phyloP scores from a whole-genome alignment of 2,329 filamentous ascomycete species.

The Plectosphaerella sp. region DNA sequence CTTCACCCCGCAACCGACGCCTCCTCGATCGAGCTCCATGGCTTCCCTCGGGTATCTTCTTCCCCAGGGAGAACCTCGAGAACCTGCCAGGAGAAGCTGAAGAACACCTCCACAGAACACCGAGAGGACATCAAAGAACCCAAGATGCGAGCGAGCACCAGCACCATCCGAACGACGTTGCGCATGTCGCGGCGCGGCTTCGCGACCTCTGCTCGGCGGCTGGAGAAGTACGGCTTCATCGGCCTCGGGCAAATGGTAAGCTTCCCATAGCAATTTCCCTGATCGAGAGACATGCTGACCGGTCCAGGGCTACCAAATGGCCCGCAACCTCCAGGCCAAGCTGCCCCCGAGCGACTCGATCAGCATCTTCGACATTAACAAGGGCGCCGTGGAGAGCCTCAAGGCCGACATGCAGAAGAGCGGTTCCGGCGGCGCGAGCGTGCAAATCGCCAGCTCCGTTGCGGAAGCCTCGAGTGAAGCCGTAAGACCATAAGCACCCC shows the following conservation, averaged over 20 bases:
- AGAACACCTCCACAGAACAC: not conserved
- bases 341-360: slow-evolving; percentile 46
- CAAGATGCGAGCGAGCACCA: not conserved
- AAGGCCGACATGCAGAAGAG: slow-evolving; percentile 40
- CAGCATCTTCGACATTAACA: slow-evolving; percentile 54
- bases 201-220: slow-evolving; percentile 38
- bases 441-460: slow-evolving; percentile 39
- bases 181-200: slow-evolving; percentile 42
- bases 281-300: not conserved
- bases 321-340: slow-evolving; percentile 56
- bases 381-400: slow-evolving; percentile 39
- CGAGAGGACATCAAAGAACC: not conserved
- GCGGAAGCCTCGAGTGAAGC: slow-evolving; percentile 46
- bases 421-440: slow-evolving; percentile 37
- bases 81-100: not conserved
- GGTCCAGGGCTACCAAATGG: slow-evolving; percentile 56
- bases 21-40: not conserved
- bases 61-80: not conserved
- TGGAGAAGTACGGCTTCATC: slow-evolving; percentile 55
- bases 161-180: slow-evolving; percentile 16
- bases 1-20: slow-evolving; percentile 7
- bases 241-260: slow-evolving; percentile 58
- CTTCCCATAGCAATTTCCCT: not conserved
- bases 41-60: not conserved
- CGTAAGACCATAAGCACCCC: slow-evolving; percentile 31